phyloP scores from a whole-genome alignment of 129 eudicot species.

The Daucus carota region DNA sequence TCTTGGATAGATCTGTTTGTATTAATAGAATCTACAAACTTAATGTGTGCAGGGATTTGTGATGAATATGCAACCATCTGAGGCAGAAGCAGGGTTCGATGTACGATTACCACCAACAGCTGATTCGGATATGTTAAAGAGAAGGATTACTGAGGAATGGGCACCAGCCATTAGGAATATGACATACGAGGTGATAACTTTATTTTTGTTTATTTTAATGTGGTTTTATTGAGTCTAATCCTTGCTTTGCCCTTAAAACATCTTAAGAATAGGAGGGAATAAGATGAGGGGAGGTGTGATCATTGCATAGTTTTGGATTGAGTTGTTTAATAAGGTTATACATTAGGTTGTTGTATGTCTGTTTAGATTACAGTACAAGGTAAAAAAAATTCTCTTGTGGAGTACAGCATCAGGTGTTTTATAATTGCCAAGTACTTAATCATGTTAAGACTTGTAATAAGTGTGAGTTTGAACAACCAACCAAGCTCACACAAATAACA shows the following conservation, averaged over 20 bases:
- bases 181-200: slow-evolving; percentile 54
- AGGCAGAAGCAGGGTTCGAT: slow-evolving; percentile 89
- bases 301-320: neutral
- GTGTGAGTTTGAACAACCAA: neutral
- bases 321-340: too few relatives aligned
- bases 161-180: slow-evolving; percentile 81
- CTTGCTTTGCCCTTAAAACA: too few relatives aligned
- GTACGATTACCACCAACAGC: slow-evolving; percentile 68
- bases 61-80: slow-evolving; percentile 98
- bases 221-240: neutral
- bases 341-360: neutral
- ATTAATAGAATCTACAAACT: neutral
- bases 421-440: neutral
- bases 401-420: neutral
- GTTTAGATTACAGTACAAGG: neutral
- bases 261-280: neutral
- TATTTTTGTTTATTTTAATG: neutral
- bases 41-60: slow-evolving; percentile 45
- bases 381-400: neutral
- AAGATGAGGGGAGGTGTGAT: neutral
- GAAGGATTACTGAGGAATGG: slow-evolving; percentile 74
- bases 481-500: neutral
- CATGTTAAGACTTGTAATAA: neutral
- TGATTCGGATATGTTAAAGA: slow-evolving; percentile 61
- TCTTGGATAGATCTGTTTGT: neutral